Evolutionary conservation across 805 yeast genomes (phyloP).

Genomic region (Ascoidea rubescens): DNA sequence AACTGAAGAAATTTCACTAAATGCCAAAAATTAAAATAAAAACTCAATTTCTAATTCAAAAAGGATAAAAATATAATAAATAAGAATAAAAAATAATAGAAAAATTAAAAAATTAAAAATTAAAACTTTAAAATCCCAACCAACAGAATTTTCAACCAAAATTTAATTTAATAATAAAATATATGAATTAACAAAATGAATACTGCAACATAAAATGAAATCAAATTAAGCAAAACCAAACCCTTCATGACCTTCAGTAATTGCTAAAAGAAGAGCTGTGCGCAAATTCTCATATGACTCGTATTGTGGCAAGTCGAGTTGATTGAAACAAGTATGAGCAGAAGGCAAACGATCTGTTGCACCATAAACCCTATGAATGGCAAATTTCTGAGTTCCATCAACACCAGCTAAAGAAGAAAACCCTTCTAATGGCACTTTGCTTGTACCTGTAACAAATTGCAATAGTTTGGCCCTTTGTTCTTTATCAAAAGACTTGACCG

Average conservation of each 20-base stretch:
- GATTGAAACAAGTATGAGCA: constrained; percentile 95
- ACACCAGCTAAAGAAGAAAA: constrained; percentile 84
- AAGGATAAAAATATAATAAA: too few relatives aligned
- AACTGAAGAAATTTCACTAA: too few relatives aligned
- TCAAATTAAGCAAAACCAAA: constrained; percentile 62
- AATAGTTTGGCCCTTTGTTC: constrained; percentile 90
- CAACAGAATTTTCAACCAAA: too few relatives aligned
- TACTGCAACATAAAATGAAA: background rate
- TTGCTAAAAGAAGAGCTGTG: constrained; percentile 66
- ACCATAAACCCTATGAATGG: constrained; percentile 83
- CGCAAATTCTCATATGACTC: constrained; percentile 78
- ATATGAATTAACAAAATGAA: too few relatives aligned
- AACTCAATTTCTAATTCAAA: too few relatives aligned
- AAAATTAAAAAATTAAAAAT: background rate
- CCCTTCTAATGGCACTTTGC: constrained; percentile 91
- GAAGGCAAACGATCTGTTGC: constrained; percentile 79
- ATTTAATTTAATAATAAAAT: too few relatives aligned
- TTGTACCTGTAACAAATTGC: constrained; percentile 95
- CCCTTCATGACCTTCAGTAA: constrained; percentile 92
- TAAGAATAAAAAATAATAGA: background rate
- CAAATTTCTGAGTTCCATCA: constrained; percentile 72
- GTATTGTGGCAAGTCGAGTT: constrained; percentile 85
- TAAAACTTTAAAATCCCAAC: background rate
- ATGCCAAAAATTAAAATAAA: too few relatives aligned
- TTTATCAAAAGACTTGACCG: constrained; percentile 82